Evolutionary conservation across 2,329 filamentous ascomycete species (phyloP).

Genomic region (Podosphaera aphanis): DNA sequence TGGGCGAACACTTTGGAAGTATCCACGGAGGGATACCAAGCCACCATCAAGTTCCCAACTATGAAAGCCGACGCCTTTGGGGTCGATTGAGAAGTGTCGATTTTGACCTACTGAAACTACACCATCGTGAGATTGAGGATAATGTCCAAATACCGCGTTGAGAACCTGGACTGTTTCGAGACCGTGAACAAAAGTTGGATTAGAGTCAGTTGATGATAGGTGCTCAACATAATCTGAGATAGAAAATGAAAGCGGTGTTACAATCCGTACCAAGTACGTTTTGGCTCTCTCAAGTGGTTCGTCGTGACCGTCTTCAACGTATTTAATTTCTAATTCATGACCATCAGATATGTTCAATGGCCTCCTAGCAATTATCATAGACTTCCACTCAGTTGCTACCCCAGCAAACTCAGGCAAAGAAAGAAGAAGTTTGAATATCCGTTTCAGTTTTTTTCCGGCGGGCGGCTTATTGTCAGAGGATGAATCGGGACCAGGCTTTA

Average conservation of each 20-base stretch:
- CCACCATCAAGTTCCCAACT: conserved; percentile 3
- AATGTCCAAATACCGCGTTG: conserved; percentile 2
- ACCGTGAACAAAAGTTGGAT: neutral
- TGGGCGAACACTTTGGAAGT: conserved; percentile 2
- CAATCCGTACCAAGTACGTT: neutral
- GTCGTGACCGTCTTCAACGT: conserved; percentile 1
- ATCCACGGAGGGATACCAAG: conserved; percentile 1
- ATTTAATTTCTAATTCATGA: neutral
- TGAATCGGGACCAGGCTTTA: neutral
- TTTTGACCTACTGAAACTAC: neutral
- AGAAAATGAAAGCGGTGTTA: neutral
- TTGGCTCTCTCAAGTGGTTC: neutral
- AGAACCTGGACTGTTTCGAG: conserved; percentile 2
- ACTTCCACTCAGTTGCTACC: conserved; percentile 2
- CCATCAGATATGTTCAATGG: neutral
- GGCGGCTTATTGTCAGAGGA: neutral
- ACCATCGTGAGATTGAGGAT: conserved; percentile 1
- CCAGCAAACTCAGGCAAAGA: conserved; percentile 3
- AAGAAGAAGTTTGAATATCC: conserved; percentile 6
- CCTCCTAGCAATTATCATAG: conserved; percentile 1
- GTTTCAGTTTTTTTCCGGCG: conserved; percentile 4
- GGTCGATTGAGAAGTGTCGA: conserved; percentile 5
- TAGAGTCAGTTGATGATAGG: neutral
- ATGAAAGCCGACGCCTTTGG: neutral
- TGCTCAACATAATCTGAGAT: conserved; percentile 1